Percentiles rank a stretch among this genome's conserved stretches.
These are phyloP conservation scores for Lophium mytilinum DNA, from an alignment of 495 filamentous ascomycete genomes.

Conservation along the genomic window DNA sequence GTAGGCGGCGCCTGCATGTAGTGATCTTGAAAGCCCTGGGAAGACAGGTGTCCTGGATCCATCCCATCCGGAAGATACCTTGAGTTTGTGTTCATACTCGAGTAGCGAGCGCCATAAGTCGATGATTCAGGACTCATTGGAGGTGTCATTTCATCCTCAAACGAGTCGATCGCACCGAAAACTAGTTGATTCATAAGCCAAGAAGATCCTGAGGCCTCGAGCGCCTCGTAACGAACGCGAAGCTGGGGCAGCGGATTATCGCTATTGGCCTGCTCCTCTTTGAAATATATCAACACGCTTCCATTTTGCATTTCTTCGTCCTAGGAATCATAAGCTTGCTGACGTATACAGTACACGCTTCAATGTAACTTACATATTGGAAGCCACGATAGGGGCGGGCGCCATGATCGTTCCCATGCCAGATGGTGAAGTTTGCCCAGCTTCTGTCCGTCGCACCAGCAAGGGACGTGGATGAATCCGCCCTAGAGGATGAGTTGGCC, in stretches of 20 bases:
- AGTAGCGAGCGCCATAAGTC: neutral
- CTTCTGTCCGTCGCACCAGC: conserved; percentile 9
- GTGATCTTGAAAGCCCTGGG: neutral
- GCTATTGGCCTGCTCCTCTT: conserved; percentile 22
- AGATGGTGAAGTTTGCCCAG: conserved; percentile 24
- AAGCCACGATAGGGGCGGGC: conserved; percentile 22
- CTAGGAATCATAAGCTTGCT: conserved; percentile 2
- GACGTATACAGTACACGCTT: neutral
- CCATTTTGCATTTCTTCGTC: conserved; percentile 26
- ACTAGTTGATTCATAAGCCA: conserved; percentile 22
- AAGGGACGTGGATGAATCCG: conserved; percentile 5
- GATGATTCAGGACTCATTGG: conserved; percentile 14
- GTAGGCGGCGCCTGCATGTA: neutral
- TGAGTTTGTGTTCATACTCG: neutral
- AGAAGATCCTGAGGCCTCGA: conserved; percentile 22
- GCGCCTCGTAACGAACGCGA: conserved; percentile 14
- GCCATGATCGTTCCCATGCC: conserved; percentile 20
- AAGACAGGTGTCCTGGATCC: neutral
- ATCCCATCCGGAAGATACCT: neutral
- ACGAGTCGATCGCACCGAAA: conserved; percentile 21
- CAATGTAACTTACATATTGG: conserved; percentile 13
- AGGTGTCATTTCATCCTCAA: conserved; percentile 22
- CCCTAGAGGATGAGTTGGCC: conserved; percentile 1
- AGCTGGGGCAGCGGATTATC: conserved; percentile 22
- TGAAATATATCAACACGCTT: conserved; percentile 28